phyloP scores from a whole-genome alignment of 2,329 filamentous ascomycete genomes.

The Neopestalotiopsis clavispora region DNA sequence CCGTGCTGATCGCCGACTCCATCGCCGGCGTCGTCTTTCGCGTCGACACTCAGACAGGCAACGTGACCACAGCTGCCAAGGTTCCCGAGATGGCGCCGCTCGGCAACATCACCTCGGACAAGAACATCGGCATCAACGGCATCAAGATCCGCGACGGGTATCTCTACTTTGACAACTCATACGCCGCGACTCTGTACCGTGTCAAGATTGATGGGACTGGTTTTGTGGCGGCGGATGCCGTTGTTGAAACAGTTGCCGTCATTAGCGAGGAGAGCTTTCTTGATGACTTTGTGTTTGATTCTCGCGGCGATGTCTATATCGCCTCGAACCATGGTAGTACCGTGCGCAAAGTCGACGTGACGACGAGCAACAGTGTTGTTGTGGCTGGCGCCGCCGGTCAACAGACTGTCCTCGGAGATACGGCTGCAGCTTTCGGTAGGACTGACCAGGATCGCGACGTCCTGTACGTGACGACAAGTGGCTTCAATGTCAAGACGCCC shows the following conservation, averaged over 20 bases:
- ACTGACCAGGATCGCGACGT: background rate
- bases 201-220: constrained; percentile 22
- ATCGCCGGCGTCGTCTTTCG: constrained; percentile 31
- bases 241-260: background rate
- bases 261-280: constrained; percentile 2
- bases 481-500: background rate
- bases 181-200: constrained; percentile 25
- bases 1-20: constrained; percentile 33
- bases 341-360: background rate
- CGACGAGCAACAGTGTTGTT: background rate
- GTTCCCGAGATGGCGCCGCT: constrained; percentile 29
- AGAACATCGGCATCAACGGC: constrained; percentile 32
- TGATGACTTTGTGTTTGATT: constrained; percentile 12
- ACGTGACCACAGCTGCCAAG: constrained; percentile 25
- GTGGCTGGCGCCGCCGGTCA: background rate
- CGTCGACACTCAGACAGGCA: constrained; percentile 28
- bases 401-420: constrained; percentile 5
- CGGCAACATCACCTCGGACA: constrained; percentile 12
- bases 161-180: constrained; percentile 35
- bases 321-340: constrained; percentile 6
- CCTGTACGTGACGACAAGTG: constrained; percentile 11
- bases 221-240: constrained; percentile 17
- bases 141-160: constrained; percentile 30
- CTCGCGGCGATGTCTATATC: background rate
- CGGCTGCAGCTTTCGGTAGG: constrained; percentile 13